Conservation (phyloP, 208 protist species). For the Phytomonas sp. region DNA sequence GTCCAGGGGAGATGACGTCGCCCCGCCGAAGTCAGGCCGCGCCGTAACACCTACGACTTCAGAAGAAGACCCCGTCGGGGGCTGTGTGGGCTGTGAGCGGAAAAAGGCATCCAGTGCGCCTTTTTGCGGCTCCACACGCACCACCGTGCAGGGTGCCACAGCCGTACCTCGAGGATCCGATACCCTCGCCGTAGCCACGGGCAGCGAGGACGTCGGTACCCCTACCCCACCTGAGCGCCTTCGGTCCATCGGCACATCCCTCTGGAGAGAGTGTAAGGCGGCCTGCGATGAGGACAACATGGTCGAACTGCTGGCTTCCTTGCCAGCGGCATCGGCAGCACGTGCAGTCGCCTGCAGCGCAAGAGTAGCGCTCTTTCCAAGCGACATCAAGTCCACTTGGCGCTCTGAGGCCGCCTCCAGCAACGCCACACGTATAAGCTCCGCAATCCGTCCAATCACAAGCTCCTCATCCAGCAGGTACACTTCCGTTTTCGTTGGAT, state of each 20-base stretch:
- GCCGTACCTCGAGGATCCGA: conserved; percentile 12
- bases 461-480: conserved; percentile 76
- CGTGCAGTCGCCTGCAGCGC: conserved; percentile 22
- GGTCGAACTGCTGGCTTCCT: conserved; percentile 15
- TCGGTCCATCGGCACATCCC: neutral
- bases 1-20: neutral
- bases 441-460: conserved; percentile 44
- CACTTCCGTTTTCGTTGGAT: conserved; percentile 97
- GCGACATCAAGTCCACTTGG: conserved; percentile 53
- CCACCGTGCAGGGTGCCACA: conserved; percentile 54
- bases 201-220: conserved; percentile 1
- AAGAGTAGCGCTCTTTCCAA: conserved; percentile 26
- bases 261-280: conserved; percentile 13
- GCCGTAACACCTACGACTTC: neutral
- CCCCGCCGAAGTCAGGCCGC: neutral
- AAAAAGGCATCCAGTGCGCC: conserved; percentile 72
- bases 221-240: no score
- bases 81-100: neutral
- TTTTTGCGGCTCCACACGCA: conserved; percentile 68
- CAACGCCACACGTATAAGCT: conserved; percentile 46
- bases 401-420: conserved; percentile 44
- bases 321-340: conserved; percentile 17
- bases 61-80: neutral
- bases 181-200: neutral
- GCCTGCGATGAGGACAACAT: conserved; percentile 16